Evolutionary conservation across 495 filamentous ascomycete species (phyloP), one percentile per base, ranked within the genome.

Genomic region (Neurospora africana): DNA sequence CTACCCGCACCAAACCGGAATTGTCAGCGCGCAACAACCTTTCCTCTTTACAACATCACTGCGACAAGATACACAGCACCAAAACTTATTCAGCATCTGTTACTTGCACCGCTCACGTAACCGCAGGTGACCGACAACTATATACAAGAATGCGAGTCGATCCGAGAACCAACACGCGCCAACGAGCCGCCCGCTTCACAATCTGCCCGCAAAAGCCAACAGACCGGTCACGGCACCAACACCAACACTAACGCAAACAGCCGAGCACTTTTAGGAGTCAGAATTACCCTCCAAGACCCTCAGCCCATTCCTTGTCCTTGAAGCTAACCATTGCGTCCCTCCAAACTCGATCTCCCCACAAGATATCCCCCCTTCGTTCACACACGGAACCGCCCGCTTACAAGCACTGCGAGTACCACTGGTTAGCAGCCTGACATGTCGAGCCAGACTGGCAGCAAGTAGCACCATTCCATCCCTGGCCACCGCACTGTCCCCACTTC

Each of bases 401-500:
- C 30, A 81, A 33, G 74, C 82, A 83, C 76, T 87, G 86, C 9
- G 82, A 86, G 71, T 88, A 87, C 71, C 79, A 87, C 5, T 82
- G 76, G 74, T 86, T 87, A 40, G 75, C 69, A 23, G 72, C 76
- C 72, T 78, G 74, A 79, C 86, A 88, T 30, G 79, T 79, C 7
- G 84, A 81, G 33, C 82, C 79, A 5, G 81, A 68, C 8, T 73
- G 76, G 71, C 86, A 88, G 38, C 78, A 82, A 2, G 82, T 85
- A 2, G 83, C 68, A 19, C 86, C 86, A 9, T 75, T 77, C 82
- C 84, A 87, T 35, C 79, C 76, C 41, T 39, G 74, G 15, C 86
- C 86, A 39, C 86, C 86, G 58, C 87, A 88, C 69, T 88, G 87
- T 1, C 80, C 85, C 71, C 76, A 84, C 27, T 73, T 76, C 19